phyloP scores from a whole-genome alignment of 78 protist species.

The Dictyostelium firmibasis region DNA sequence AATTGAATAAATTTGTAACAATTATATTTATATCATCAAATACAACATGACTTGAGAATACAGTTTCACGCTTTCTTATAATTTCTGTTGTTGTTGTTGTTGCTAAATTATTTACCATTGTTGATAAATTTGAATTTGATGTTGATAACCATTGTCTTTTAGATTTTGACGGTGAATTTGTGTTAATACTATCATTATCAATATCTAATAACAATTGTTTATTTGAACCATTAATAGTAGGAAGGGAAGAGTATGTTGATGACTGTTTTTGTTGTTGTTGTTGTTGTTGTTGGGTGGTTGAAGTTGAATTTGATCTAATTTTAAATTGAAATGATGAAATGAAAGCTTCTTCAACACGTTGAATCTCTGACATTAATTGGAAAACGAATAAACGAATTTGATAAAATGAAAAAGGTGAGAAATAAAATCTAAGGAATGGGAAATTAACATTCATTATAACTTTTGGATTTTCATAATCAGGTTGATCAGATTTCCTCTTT shows the following conservation, averaged over 20 bases:
- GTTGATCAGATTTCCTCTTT: not conserved
- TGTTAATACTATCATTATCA: not conserved
- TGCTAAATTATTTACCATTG: not conserved
- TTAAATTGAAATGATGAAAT: slow-evolving; percentile 44
- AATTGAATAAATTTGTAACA: slow-evolving; percentile 14
- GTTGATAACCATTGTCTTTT: slow-evolving; percentile 24
- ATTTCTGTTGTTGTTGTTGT: not conserved
- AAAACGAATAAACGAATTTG: slow-evolving; percentile 51
- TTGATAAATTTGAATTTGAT: not conserved
- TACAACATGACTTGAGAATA: not conserved
- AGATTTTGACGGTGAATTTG: not conserved
- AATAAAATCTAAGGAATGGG: slow-evolving; percentile 12
- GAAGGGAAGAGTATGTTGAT: no score
- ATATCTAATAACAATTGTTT: no score
- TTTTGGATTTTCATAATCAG: not conserved
- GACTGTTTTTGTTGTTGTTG: not conserved
- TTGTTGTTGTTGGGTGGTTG: not conserved
- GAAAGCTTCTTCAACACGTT: slow-evolving; percentile 47
- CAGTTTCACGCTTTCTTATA: not conserved
- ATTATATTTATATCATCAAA: slow-evolving; percentile 2
- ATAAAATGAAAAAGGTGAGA: slow-evolving; percentile 57
- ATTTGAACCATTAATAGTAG: no score
- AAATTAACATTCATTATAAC: not conserved
- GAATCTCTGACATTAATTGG: slow-evolving; percentile 24
- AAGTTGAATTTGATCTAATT: not conserved